Base-by-base conservation (phyloP, 345 rosid species). In the Eucalyptus sp. region DNA sequence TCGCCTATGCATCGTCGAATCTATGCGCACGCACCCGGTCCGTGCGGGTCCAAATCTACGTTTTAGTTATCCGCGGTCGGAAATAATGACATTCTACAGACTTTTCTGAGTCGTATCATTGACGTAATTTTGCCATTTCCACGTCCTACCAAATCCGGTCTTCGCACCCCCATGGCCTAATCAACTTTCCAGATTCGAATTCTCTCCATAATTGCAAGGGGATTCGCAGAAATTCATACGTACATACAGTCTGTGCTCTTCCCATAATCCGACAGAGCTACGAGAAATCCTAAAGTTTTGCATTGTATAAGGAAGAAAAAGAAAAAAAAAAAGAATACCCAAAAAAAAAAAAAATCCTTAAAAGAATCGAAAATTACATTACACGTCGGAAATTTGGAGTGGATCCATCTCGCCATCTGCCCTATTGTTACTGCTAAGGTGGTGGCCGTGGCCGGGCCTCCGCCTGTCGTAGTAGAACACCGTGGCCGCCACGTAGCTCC, bases 401-500 rank as follows among this genome's bases (percentile, higher is more conserved):
- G 33, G 33, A 27, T 68, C 88, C 80, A 44, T 37, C 83, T 52
- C 88, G 68, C 76, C 90, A 64, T 86, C 89, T 50, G 58, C 90
- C 48, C 54, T 12, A 17, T 15, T 14, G 58, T 87, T 76, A 20
- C 22, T 17, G 80, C 17, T 29, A 62, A 62, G n/a, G 41, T 37
- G 4, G 41, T 37, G 41, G 41, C 41, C 41, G 46, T 27, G 31
- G 33, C 51, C 89, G 41, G 91, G 91, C 49, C 90, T 52, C 58
- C 58, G 58, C 58, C 20, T 22, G 58, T 93, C 96, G 60, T 94
- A 86, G 91, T 95, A 96, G 91, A 94, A 96, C 48, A 95, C 94
- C 1, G 99, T 92, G 12, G 92, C 90, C 4, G 92, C 96, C 5
- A 93, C 95, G 50, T 93, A 95, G 85, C 97, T 93, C 95, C 94